These are phyloP conservation scores for Coccomyxa subellipsoidea DNA, from an alignment of 163 green algal genomes.

Conservation along the genomic window DNA sequence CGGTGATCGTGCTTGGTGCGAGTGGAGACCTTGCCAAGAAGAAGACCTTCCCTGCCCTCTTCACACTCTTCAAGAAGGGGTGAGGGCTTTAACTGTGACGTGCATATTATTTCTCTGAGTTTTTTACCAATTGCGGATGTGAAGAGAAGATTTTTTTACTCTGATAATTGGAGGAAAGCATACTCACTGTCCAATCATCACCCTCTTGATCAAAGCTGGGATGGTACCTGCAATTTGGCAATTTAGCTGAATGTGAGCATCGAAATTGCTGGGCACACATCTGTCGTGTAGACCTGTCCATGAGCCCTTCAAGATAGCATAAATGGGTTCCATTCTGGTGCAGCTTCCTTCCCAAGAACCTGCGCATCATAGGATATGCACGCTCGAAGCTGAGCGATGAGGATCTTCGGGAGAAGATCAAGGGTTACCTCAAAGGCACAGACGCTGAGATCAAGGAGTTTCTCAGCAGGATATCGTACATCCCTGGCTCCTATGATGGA, in stretches of 20 bases:
- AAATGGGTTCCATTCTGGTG: background rate
- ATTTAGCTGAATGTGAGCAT: no score
- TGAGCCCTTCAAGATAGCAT: no score
- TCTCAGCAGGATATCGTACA: conserved; percentile 55
- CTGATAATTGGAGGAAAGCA: no score
- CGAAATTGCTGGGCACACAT: no score
- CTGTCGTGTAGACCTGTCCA: no score
- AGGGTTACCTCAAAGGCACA: conserved; percentile 48
- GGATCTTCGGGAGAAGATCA: conserved; percentile 60
- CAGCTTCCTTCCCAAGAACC: conserved; percentile 59
- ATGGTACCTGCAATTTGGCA: background rate
- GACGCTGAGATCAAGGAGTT: conserved; percentile 51
- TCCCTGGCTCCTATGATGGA: conserved; percentile 53
- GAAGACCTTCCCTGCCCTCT: conserved; percentile 97
- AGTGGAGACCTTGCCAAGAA: conserved; percentile 87
- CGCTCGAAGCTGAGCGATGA: conserved; percentile 66
- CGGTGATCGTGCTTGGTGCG: conserved; percentile 48
- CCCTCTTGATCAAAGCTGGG: background rate
- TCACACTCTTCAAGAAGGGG: conserved; percentile 75
- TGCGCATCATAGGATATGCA: conserved; percentile 84
- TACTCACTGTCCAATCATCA: no score
- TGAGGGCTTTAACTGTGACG: background rate
- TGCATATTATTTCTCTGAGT: background rate
- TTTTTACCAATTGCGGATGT: no score
- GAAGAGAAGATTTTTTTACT: no score